Evolutionary conservation across 495 filamentous ascomycete species (phyloP).

Genomic region (Penicillium mononematosum): DNA sequence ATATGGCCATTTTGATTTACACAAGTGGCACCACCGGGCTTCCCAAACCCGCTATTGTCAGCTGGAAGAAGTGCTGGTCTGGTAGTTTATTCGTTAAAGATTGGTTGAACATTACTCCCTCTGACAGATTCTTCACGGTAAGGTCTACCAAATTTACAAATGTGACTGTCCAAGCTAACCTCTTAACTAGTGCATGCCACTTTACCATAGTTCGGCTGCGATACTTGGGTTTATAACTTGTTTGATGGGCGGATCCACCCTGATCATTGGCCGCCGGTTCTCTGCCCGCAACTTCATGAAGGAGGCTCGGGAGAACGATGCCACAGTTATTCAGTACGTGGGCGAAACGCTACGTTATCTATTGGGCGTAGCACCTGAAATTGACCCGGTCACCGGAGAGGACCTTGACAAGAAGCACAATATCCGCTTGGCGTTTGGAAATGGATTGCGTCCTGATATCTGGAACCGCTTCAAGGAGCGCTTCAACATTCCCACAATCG

Average conservation of each 20-base stretch:
- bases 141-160: neutral
- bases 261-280: constrained; percentile 78
- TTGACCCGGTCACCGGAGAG: constrained; percentile 63
- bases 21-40: constrained; percentile 89
- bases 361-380: constrained; percentile 64
- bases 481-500: constrained; percentile 76
- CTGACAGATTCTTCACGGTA: constrained; percentile 83
- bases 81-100: constrained; percentile 53
- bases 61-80: constrained; percentile 66
- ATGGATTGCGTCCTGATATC: constrained; percentile 88
- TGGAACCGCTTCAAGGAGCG: constrained; percentile 87
- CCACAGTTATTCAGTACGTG: constrained; percentile 91
- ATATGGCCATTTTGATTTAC: constrained; percentile 76
- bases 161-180: neutral
- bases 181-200: constrained; percentile 73
- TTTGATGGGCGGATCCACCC: constrained; percentile 60
- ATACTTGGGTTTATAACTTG: constrained; percentile 65
- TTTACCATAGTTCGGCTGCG: constrained; percentile 86
- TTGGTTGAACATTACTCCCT: constrained; percentile 54
- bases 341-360: constrained; percentile 94
- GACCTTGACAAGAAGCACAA: constrained; percentile 75
- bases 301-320: constrained; percentile 67
- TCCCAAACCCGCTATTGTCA: constrained; percentile 85
- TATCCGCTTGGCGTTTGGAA: constrained; percentile 82
- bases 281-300: constrained; percentile 79